Percentiles rank a stretch among this genome's conserved stretches.
These are phyloP conservation scores for Amborella trichopoda DNA, from an alignment of 164 flowering plant genomes.

Conservation along the genomic window DNA sequence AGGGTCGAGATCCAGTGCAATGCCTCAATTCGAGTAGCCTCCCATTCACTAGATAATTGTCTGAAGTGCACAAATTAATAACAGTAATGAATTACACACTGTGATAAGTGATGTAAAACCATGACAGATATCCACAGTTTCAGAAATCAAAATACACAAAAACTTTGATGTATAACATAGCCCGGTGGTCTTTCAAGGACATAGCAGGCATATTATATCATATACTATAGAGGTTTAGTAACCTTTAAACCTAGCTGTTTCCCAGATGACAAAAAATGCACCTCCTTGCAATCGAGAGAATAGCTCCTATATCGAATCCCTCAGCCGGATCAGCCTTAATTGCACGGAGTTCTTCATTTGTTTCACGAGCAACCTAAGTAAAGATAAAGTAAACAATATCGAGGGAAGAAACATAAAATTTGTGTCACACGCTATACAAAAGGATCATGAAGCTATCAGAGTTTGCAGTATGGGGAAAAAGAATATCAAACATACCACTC, in stretches of 20 bases:
- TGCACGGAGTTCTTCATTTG: slow-evolving; percentile 86
- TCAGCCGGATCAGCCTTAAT: slow-evolving; percentile 73
- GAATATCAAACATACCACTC: slow-evolving; percentile 49
- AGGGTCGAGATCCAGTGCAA: slow-evolving; percentile 88
- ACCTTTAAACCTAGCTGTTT: slow-evolving; percentile 17
- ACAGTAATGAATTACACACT: no score
- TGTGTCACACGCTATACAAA: no score
- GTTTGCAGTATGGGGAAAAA: not conserved
- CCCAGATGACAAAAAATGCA: slow-evolving; percentile 25
- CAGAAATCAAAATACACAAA: not conserved
- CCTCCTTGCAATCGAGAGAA: slow-evolving; percentile 91
- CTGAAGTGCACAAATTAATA: slow-evolving; percentile 25
- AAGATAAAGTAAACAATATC: not conserved
- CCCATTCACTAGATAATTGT: slow-evolving; percentile 75
- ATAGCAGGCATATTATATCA: slow-evolving; percentile 5
- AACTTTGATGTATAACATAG: not conserved
- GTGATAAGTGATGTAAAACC: no score
- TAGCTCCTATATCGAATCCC: slow-evolving; percentile 84
- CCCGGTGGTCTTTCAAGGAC: slow-evolving; percentile 2
- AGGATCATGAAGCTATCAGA: no score
- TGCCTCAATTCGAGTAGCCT: slow-evolving; percentile 89
- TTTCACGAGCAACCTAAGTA: slow-evolving; percentile 88
- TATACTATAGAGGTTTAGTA: slow-evolving; percentile 9
- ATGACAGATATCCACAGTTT: not conserved
- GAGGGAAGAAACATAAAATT: not conserved